These are phyloP conservation scores for Ministeria vibrans DNA, from an alignment of 78 protist species.

Conservation along the genomic window DNA sequence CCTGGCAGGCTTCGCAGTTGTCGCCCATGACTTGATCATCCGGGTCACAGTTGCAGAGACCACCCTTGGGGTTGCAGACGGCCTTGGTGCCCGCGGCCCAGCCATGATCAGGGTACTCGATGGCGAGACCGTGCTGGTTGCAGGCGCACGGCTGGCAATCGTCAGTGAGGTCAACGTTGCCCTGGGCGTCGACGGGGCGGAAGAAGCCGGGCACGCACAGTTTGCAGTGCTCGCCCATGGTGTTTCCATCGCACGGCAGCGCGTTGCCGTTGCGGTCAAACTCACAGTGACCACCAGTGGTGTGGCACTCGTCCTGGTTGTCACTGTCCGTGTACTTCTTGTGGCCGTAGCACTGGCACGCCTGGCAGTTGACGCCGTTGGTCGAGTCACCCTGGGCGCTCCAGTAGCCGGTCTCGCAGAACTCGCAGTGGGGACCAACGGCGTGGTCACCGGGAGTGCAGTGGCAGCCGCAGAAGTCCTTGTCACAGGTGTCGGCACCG, in stretches of 20 bases:
- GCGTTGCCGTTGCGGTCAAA: neutral
- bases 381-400: neutral
- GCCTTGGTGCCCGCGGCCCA: neutral
- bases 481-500: neutral
- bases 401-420: neutral
- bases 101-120: neutral
- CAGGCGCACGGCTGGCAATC: constrained; percentile 2
- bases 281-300: neutral
- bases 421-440: neutral
- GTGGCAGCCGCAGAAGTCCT: neutral
- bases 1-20: neutral
- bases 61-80: neutral
- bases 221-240: neutral
- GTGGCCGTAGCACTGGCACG: neutral
- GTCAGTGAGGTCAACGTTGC: neutral
- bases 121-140: constrained; percentile 7
- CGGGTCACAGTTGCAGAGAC: constrained; percentile 1
- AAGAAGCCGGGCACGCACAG: constrained; percentile 1
- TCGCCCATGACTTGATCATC: neutral
- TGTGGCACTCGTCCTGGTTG: neutral
- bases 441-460: neutral
- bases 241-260: constrained; percentile 5
- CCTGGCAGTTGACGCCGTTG: neutral
- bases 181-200: neutral
- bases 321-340: neutral